Evolutionary conservation across 164 flowering plant species (phyloP), one percentile per base, ranked within the genome.

Genomic region (Annona squamosa): DNA sequence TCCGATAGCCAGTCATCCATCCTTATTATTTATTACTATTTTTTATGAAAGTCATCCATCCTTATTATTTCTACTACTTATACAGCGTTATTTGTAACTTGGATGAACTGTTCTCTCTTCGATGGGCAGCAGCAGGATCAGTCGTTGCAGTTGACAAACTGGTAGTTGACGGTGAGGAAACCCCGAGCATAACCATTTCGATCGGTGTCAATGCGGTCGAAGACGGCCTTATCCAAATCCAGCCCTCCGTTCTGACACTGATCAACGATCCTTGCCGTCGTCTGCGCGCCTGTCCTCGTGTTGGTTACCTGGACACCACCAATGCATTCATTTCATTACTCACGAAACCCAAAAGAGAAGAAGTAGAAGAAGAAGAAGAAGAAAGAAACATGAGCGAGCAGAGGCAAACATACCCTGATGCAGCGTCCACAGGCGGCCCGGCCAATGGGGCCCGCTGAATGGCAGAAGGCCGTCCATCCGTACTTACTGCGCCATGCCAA

Each of bases 211-310:
- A 92, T 12, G 46, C 72, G 75, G 1, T 59, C 42, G 56, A 92
- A 90, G 16, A 85, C 89, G 1, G 68, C 78, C 13, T 13, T 75
- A 16, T 92, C 97, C 83, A 92, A 77, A 78, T 92, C 97, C 18
- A 90, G 62, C 17, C 97, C 94, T 72, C 94, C 97, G 52, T 92
- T 92, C 75, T 85, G 74, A 81, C 97, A 89, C 70, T 92, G 92
- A 70, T 92, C 97, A 16, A 92, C 91, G 2, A 92, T 90, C 62
- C 94, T 87, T 71, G 87, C 93, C 0, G 85, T 88, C 37, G 63
- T 68, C 65, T 79, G 81, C 17, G 87, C 79, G 16, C 87, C 83
- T 0, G 94, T 90, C 26, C 67, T 72, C 0, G 79, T 81, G 76
- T 92, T 92, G 4, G 89, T 89, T 71, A 91, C 89, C 96, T 89